A percentile compares a stretch with the other conserved stretches of the same genome.
phyloP scores from a whole-genome alignment of 2,329 filamentous ascomycete genomes.

The Fusarium denticulatum region DNA sequence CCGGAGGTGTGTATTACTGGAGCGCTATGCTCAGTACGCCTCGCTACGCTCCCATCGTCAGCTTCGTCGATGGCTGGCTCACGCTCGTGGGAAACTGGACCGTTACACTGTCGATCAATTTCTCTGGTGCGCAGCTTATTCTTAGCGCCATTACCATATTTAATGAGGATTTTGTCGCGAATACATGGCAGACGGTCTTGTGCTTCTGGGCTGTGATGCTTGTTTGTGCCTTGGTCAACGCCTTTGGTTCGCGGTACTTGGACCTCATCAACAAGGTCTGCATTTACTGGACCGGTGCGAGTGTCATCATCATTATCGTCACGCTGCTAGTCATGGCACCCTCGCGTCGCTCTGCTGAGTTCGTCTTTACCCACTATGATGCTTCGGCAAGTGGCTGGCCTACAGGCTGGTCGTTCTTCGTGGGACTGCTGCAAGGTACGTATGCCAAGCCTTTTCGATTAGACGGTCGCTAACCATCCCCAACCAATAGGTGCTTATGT shows the following conservation, averaged over 20 bases:
- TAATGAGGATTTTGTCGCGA: conserved; percentile 65
- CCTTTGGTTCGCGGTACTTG: conserved; percentile 67
- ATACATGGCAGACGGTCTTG: conserved; percentile 78
- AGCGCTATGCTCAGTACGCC: conserved; percentile 72
- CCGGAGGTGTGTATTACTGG: conserved; percentile 78
- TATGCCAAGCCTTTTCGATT: conserved; percentile 41
- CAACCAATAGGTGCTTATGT: conserved; percentile 50
- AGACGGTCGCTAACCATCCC: conserved; percentile 7
- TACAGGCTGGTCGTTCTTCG: conserved; percentile 68
- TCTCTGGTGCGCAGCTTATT: conserved; percentile 75
- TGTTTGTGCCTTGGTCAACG: conserved; percentile 72
- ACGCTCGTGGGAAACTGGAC: conserved; percentile 78
- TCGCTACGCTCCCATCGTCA: conserved; percentile 70
- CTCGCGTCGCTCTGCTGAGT: conserved; percentile 69
- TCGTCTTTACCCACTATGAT: conserved; percentile 75
- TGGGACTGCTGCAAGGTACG: conserved; percentile 62
- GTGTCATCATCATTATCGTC: conserved; percentile 76
- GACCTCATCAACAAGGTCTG: conserved; percentile 76
- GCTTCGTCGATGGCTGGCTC: conserved; percentile 80
- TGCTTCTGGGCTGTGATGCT: conserved; percentile 76
- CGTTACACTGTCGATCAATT: conserved; percentile 75
- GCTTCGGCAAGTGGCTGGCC: conserved; percentile 77
- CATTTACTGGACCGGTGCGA: conserved; percentile 77
- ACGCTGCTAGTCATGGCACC: conserved; percentile 73
- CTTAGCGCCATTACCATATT: conserved; percentile 74